Evolutionary conservation across 331 rosid genomes (phyloP).

Genomic region (Saraca asoca): DNA sequence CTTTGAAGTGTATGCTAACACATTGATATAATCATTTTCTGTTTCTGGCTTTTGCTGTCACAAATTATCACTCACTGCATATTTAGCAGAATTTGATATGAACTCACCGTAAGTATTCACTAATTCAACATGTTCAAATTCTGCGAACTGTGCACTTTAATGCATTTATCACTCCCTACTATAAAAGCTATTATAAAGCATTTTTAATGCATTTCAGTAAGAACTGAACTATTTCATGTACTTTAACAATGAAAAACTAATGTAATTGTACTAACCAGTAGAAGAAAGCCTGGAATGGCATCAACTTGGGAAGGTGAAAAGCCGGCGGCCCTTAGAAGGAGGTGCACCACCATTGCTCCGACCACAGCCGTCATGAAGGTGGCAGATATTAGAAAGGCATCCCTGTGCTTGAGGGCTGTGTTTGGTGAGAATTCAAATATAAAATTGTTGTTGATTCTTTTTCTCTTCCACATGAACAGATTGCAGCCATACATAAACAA

Average conservation of each 20-base stretch:
- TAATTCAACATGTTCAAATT: too few species aligned
- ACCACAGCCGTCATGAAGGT: slow-evolving; percentile 85
- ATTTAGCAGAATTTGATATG: too few species aligned
- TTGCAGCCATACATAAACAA: slow-evolving; percentile 93
- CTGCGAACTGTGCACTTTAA: too few species aligned
- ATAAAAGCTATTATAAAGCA: too few species aligned
- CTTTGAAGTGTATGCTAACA: too few species aligned
- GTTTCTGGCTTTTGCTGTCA: too few species aligned
- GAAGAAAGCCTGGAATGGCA: slow-evolving; percentile 78
- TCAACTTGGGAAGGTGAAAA: slow-evolving; percentile 70
- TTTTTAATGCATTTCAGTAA: too few species aligned
- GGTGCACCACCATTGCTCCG: slow-evolving; percentile 85
- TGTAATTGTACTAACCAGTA: slow-evolving; percentile 54
- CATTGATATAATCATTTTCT: too few species aligned
- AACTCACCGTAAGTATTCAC: too few species aligned
- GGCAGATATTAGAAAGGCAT: slow-evolving; percentile 82
- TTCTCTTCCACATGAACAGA: slow-evolving; percentile 77
- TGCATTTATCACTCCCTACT: too few species aligned
- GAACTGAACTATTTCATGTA: not conserved
- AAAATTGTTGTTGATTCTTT: slow-evolving; percentile 82
- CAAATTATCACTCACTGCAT: too few species aligned
- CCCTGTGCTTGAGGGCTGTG: slow-evolving; percentile 72
- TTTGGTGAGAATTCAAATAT: slow-evolving; percentile 82
- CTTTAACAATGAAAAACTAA: not conserved
- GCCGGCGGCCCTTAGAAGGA: slow-evolving; percentile 60